These are phyloP conservation scores for Nothophoma quercina DNA, from an alignment of 2,329 filamentous ascomycete species.

Conservation along the genomic window DNA sequence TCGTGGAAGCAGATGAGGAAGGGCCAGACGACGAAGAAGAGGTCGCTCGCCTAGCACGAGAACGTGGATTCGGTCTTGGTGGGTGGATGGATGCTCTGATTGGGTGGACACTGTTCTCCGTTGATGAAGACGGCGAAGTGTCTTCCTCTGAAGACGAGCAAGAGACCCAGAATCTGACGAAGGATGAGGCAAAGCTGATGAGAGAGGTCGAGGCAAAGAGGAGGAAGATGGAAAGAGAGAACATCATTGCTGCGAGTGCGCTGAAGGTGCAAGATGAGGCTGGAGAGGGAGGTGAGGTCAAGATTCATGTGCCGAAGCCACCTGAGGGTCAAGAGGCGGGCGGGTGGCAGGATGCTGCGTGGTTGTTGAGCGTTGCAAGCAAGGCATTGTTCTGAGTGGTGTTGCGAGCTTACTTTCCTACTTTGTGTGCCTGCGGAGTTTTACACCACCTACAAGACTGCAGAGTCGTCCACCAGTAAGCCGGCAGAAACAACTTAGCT, in stretches of 20 bases:
- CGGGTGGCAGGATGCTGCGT: conserved; percentile 66
- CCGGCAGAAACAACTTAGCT: too few relatives aligned
- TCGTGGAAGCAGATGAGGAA: conserved; percentile 54
- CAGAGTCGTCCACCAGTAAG: too few relatives aligned
- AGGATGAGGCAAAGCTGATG: conserved; percentile 48
- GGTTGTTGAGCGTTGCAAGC: conserved; percentile 63
- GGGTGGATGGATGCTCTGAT: conserved; percentile 65
- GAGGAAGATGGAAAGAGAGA: conserved; percentile 46
- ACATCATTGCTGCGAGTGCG: conserved; percentile 45
- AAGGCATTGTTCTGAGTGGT: conserved; percentile 50
- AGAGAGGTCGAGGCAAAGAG: conserved; percentile 48
- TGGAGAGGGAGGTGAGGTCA: conserved; percentile 22
- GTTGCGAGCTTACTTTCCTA: not conserved
- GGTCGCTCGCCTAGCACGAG: conserved; percentile 59
- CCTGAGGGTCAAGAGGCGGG: conserved; percentile 45
- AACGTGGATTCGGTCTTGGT: conserved; percentile 63
- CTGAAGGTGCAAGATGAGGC: conserved; percentile 47
- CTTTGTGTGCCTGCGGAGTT: not conserved
- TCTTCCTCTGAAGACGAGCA: conserved; percentile 37
- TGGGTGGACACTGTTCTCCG: conserved; percentile 64
- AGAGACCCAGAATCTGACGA: conserved; percentile 28
- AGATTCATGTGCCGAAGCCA: conserved; percentile 20
- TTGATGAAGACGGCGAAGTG: conserved; percentile 58
- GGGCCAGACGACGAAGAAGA: conserved; percentile 61
- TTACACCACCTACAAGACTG: too few relatives aligned